Percentiles rank a stretch among this genome's conserved stretches.
Conservation (phyloP, 164 flowering plant species). For the Magnolia kwangsiensis region DNA sequence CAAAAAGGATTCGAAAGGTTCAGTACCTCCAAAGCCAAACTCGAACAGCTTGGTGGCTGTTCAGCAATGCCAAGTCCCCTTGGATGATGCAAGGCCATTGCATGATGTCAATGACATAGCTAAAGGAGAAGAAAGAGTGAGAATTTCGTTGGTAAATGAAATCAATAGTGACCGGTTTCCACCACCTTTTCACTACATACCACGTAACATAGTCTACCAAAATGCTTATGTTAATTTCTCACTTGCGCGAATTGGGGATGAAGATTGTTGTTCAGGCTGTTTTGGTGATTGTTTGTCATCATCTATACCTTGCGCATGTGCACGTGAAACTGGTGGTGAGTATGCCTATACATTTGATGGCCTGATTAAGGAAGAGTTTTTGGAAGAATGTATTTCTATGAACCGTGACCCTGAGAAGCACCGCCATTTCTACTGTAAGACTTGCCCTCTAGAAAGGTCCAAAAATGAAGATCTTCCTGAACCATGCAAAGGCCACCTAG, state of each 20-base stretch:
- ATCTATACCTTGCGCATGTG: constrained; percentile 83
- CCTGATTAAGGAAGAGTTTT: constrained; percentile 54
- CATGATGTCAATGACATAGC: constrained; percentile 51
- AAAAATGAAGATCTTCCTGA: constrained; percentile 46
- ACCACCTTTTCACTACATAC: constrained; percentile 43
- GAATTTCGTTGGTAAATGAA: constrained; percentile 41
- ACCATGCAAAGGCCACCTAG: constrained; percentile 79
- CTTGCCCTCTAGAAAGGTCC: constrained; percentile 69
- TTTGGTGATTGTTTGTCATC: constrained; percentile 66
- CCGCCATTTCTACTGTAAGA: constrained; percentile 42
- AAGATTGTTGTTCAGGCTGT: constrained; percentile 74
- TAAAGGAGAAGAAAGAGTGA: constrained; percentile 38
- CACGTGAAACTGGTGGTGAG: constrained; percentile 86
- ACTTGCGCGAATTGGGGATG: constrained; percentile 63
- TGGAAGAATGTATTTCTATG: constrained; percentile 44
- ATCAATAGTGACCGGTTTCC: constrained; percentile 22
- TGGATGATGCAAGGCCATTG: constrained; percentile 18
- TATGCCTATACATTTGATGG: constrained; percentile 78
- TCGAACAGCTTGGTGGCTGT: constrained; percentile 23
- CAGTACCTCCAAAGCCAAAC: constrained; percentile 3
- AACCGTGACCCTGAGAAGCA: constrained; percentile 36
- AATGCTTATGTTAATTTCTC: constrained; percentile 39
- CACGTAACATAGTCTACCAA: constrained; percentile 28
- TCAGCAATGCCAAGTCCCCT: constrained; percentile 12
- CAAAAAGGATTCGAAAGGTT: background rate